These are phyloP conservation scores for Clavispora asparagi DNA, from an alignment of 805 yeast genomes.

Conservation along the genomic window DNA sequence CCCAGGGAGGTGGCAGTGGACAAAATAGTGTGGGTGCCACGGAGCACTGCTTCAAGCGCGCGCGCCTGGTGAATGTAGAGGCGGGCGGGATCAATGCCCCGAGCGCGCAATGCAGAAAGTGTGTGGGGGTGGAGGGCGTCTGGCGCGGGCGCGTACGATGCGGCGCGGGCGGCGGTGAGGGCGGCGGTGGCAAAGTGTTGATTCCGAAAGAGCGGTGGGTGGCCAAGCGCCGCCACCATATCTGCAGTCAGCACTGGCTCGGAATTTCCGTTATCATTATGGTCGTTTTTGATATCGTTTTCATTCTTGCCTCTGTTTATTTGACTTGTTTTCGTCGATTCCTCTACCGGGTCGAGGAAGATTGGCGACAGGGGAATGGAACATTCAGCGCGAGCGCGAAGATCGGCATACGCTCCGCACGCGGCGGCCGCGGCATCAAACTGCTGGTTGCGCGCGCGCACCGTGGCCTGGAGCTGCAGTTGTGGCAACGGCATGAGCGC, in stretches of 20 bases:
- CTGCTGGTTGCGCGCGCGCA: slow-evolving; percentile 49
- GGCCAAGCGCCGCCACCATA: slow-evolving; percentile 46
- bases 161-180: slow-evolving; percentile 39
- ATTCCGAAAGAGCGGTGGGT: slow-evolving; percentile 47
- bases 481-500: slow-evolving; percentile 46
- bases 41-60: slow-evolving; percentile 45
- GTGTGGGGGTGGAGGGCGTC: neutral
- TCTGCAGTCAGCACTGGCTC: slow-evolving; percentile 18
- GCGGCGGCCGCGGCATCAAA: slow-evolving; percentile 26
- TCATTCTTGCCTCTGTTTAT: neutral
- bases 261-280: no score
- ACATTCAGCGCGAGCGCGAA: slow-evolving; percentile 13
- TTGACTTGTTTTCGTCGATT: slow-evolving; percentile 7
- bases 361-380: slow-evolving; percentile 46
- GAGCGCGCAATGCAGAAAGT: neutral
- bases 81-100: neutral
- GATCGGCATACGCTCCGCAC: slow-evolving; percentile 24
- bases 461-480: slow-evolving; percentile 56
- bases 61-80: slow-evolving; percentile 70
- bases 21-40: slow-evolving; percentile 64
- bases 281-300: neutral
- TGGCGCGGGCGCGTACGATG: slow-evolving; percentile 18
- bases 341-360: slow-evolving; percentile 58
- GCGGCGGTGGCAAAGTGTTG: slow-evolving; percentile 58
- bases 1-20: slow-evolving; percentile 98